Conservation (phyloP, 1,284 basidiomycete genomes). For the Moesziomyces sp. region DNA sequence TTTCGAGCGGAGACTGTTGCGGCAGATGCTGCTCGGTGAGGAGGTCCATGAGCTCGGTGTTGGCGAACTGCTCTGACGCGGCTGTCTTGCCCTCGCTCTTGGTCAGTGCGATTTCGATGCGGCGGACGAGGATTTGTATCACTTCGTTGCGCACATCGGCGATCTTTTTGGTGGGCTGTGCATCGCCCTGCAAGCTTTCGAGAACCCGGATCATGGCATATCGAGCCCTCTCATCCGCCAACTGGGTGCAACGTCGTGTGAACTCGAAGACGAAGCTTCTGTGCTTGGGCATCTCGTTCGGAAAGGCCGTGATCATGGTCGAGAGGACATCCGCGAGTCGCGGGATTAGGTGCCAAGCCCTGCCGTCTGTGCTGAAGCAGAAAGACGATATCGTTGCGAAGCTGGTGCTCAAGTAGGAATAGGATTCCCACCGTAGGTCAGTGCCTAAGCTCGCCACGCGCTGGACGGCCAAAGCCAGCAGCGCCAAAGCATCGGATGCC, state of each 20-base stretch:
- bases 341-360: constrained; percentile 20
- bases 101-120: constrained; percentile 16
- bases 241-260: constrained; percentile 3
- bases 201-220: constrained; percentile 13
- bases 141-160: constrained; percentile 4
- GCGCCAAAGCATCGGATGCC: constrained; percentile 30
- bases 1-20: constrained; percentile 2
- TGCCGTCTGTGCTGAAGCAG: constrained; percentile 1
- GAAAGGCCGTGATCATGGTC: constrained; percentile 8
- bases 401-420: constrained; percentile 13
- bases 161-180: background rate
- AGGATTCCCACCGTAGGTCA: background rate
- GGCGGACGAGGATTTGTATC: constrained; percentile 8
- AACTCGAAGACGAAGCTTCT: constrained; percentile 7
- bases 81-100: background rate
- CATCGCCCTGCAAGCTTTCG: constrained; percentile 7
- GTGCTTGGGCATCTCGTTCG: background rate
- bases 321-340: constrained; percentile 17
- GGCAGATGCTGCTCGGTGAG: constrained; percentile 6
- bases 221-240: constrained; percentile 26
- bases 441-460: background rate
- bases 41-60: constrained; percentile 19
- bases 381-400: constrained; percentile 6
- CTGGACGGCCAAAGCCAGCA: constrained; percentile 6
- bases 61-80: constrained; percentile 19